These are phyloP conservation scores for Telfairia occidentalis DNA, from an alignment of 331 rosid species.

Conservation along the genomic window DNA sequence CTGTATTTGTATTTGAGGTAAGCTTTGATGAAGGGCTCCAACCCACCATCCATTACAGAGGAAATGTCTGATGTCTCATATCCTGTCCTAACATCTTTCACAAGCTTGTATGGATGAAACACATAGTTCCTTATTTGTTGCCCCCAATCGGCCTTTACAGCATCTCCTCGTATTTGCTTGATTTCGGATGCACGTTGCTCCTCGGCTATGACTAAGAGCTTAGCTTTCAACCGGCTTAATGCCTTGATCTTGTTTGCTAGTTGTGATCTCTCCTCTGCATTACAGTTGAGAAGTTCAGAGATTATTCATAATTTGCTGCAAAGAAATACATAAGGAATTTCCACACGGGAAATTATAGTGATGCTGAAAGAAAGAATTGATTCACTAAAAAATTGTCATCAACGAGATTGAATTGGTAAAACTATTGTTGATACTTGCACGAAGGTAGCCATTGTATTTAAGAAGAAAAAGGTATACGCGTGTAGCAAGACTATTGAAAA, in stretches of 20 bases:
- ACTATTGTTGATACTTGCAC: no score
- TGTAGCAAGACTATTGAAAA: no score
- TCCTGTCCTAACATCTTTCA: conserved; percentile 87
- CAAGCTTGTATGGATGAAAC: conserved; percentile 90
- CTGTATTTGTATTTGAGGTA: conserved; percentile 67
- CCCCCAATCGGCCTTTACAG: conserved; percentile 98
- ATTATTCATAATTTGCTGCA: neutral
- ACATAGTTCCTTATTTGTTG: conserved; percentile 94
- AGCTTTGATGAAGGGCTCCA: conserved; percentile 79
- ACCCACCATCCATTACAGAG: conserved; percentile 88
- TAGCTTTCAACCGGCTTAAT: conserved; percentile 76
- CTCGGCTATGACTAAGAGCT: conserved; percentile 73
- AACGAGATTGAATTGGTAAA: neutral
- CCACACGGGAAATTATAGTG: no score
- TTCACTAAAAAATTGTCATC: neutral
- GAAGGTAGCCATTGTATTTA: no score
- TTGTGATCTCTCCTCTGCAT: conserved; percentile 94
- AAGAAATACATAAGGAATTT: neutral
- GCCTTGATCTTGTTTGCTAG: conserved; percentile 78
- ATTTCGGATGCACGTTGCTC: conserved; percentile 86
- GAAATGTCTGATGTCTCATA: conserved; percentile 60
- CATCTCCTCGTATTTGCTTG: conserved; percentile 88
- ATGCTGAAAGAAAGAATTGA: neutral
- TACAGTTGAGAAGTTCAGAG: neutral
- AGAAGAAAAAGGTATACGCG: no score